phyloP scores from a whole-genome alignment of 2,329 filamentous ascomycete genomes.

The Phaeomoniella chlamydospora region DNA sequence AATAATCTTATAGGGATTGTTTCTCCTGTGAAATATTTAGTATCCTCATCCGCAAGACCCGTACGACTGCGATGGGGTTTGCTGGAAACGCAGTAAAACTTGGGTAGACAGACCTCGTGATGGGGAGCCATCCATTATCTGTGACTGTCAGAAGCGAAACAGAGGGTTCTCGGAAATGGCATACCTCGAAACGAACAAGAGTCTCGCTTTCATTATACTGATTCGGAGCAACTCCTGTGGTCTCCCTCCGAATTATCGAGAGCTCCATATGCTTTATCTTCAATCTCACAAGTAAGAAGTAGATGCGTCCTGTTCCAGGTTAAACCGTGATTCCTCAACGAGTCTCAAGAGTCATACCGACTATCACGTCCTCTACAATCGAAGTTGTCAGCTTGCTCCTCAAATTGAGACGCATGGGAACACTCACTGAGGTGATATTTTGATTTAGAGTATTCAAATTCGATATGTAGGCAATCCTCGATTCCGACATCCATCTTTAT shows the following conservation, averaged over 20 bases:
- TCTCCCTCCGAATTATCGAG: conserved; percentile 92
- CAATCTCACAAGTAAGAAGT: conserved; percentile 88
- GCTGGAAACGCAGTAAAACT: not conserved
- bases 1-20: conserved; percentile 96
- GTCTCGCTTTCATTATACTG: conserved; percentile 99
- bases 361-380: conserved; percentile 78
- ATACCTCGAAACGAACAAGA: conserved; percentile 83
- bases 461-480: conserved; percentile 96
- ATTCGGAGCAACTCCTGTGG: conserved; percentile 89
- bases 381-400: not conserved
- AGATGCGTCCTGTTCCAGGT: conserved; percentile 51
- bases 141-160: conserved; percentile 4
- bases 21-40: conserved; percentile 38
- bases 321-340: not conserved
- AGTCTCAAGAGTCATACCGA: conserved; percentile 40
- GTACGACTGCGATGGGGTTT: too few relatives aligned
- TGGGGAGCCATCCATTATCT: conserved; percentile 99
- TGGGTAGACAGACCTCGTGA: conserved; percentile 56
- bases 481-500: conserved; percentile 99
- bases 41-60: too few relatives aligned
- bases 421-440: conserved; percentile 73
- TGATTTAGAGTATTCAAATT: conserved; percentile 98
- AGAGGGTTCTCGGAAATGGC: conserved; percentile 8
- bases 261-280: conserved; percentile 99
- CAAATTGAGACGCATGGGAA: not conserved